Conservation (phyloP, 352 stramenopile genomes). For the Globisporangium echinulatum region DNA sequence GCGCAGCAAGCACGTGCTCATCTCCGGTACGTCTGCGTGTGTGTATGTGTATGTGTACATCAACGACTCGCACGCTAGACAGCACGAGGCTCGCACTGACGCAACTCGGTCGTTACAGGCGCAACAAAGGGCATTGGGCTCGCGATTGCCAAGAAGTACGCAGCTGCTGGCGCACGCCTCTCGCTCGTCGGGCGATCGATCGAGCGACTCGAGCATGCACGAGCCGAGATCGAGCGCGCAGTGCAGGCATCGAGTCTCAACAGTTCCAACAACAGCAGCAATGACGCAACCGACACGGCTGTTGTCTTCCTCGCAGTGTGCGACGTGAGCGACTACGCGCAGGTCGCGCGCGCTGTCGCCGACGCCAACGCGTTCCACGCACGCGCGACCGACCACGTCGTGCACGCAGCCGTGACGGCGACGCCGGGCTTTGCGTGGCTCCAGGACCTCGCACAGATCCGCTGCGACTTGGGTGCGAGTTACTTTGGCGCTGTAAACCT, state of each 20-base stretch:
- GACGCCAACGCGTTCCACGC: constrained; percentile 52
- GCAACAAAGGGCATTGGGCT: constrained; percentile 30
- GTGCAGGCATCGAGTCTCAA: not conserved
- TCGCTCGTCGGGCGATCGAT: constrained; percentile 10
- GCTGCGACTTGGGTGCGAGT: constrained; percentile 45
- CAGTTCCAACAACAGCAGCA: not conserved
- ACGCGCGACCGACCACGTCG: constrained; percentile 52
- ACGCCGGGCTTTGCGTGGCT: constrained; percentile 42
- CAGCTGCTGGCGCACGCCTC: constrained; percentile 32
- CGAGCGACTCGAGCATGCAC: constrained; percentile 5
- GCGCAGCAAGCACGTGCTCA: constrained; percentile 44
- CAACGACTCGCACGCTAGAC: not conserved
- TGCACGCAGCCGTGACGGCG: constrained; percentile 32
- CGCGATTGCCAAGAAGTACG: constrained; percentile 58
- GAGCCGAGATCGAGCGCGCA: constrained; percentile 6
- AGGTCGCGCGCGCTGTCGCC: constrained; percentile 32
- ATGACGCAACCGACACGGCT: not conserved
- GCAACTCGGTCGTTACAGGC: not conserved
- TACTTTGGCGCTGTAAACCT: constrained; percentile 56
- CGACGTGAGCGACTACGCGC: constrained; percentile 30
- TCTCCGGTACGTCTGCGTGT: constrained; percentile 28
- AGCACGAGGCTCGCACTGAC: not conserved
- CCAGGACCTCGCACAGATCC: constrained; percentile 39
- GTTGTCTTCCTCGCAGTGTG: constrained; percentile 31
- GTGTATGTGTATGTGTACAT: not conserved